These are phyloP conservation scores for Amborella trichopoda DNA, from an alignment of 164 flowering plant genomes.

Conservation along the genomic window DNA sequence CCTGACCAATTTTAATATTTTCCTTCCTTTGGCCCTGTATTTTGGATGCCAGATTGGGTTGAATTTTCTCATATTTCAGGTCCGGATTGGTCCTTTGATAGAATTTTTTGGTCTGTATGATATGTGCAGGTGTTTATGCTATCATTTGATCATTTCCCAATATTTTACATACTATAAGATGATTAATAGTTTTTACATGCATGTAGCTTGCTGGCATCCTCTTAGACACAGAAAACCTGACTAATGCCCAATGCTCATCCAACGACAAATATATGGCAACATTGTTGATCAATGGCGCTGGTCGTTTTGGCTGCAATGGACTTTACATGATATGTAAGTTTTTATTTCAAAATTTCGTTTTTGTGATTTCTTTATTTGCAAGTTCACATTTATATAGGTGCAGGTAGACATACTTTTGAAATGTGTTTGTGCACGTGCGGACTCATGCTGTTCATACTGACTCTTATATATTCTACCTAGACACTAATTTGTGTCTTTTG, in stretches of 20 bases:
- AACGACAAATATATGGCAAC: constrained; percentile 67
- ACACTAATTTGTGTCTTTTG: too few relatives aligned
- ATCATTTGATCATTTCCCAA: too few relatives aligned
- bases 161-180: too few relatives aligned
- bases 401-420: neutral
- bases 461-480: too few relatives aligned
- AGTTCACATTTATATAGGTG: too few relatives aligned
- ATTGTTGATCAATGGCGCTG: constrained; percentile 54
- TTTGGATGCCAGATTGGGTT: too few relatives aligned
- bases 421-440: neutral
- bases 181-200: constrained; percentile 5
- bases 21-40: too few relatives aligned
- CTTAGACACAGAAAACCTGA: constrained; percentile 45
- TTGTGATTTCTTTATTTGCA: neutral
- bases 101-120: neutral
- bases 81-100: neutral
- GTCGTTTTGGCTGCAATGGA: constrained; percentile 60
- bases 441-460: too few relatives aligned
- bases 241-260: constrained; percentile 26
- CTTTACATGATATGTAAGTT: constrained; percentile 46
- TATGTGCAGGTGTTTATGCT: too few relatives aligned
- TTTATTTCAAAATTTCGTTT: too few relatives aligned
- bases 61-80: too few relatives aligned
- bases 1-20: too few relatives aligned
- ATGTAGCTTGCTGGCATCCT: constrained; percentile 62